phyloP scores from a whole-genome alignment of 2,329 filamentous ascomycete species.

The Fusarium sp. region DNA sequence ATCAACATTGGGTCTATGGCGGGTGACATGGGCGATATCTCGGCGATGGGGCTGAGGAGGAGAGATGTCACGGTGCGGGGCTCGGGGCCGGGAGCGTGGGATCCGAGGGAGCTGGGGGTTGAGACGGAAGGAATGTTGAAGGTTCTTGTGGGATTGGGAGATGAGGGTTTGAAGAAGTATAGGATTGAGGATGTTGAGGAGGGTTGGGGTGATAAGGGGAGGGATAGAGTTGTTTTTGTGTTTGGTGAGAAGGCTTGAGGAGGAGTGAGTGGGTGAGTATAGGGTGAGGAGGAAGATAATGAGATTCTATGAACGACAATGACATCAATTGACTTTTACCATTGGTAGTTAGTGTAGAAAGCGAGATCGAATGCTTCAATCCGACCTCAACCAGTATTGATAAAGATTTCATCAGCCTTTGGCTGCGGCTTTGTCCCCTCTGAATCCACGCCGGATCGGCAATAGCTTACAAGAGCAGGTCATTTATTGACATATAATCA shows the following conservation, averaged over 20 bases:
- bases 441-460: fast-evolving
- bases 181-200: constrained; percentile 40
- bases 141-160: constrained; percentile 35
- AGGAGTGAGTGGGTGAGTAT: background rate
- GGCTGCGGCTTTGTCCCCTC: fast-evolving
- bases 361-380: too few species aligned
- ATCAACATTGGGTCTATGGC: constrained; percentile 61
- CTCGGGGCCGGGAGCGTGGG: constrained; percentile 56
- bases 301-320: background rate
- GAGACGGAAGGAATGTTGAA: constrained; percentile 40
- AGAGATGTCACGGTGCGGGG: constrained; percentile 60
- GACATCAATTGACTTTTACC: background rate
- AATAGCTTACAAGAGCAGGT: background rate
- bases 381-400: too few species aligned
- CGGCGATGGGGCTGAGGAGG: constrained; percentile 55
- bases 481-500: background rate
- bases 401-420: background rate
- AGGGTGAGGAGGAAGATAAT: background rate
- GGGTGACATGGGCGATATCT: constrained; percentile 50
- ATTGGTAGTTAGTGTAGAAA: too few species aligned
- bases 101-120: constrained; percentile 38
- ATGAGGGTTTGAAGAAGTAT: constrained; percentile 33
- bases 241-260: constrained; percentile 31
- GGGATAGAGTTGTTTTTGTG: constrained; percentile 44
- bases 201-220: constrained; percentile 36